Evolutionary conservation across 2,329 filamentous ascomycete species (phyloP), one percentile per base, ranked within the genome.

Genomic region (Xylariaceae sp.): DNA sequence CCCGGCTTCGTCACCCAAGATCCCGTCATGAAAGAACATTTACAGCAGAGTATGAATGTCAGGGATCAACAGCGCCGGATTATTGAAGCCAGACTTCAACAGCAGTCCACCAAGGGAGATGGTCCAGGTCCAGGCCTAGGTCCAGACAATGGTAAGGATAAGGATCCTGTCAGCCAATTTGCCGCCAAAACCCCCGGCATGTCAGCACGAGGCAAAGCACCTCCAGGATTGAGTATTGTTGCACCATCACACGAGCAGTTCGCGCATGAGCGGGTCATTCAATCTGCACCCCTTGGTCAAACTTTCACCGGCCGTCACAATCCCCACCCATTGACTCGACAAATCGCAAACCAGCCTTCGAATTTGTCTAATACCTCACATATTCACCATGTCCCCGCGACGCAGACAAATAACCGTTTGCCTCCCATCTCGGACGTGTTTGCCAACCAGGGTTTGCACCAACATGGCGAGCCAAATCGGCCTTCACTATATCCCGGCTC

Each of bases 381-480:
- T 69, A 94, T 96, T 67, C 90, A 95, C 72, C 91, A 95, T 67
- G 80, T 92, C 3, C 90, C 89, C 10, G 91, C 90, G 19, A 87
- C 83, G 53, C 92, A 96, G 72, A 96, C 91, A 2, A 86, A 83
- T 71, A 97, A 97, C 71, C 87, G 92, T 32, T 80, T 99, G 45
- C 94, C 94, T 2, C 92, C 94, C 2, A 94, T 99, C 54, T 87
- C 89, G 36, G 94, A 97, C 67, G 94, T 99, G 13, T 96, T 99
- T 66, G 89, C 58, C 21, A 56, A 89, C 16, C 89, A 95, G 65
- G 80, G 86, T 32, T 77, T 95, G 62, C 76, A 83, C 62, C 71
- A 82, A 61, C 77, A 86, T 72, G 74, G 81, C 65, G 73, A 89
- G 9, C 47, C 63, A 32, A 79, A 73, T 39, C 72, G 72, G 15